Percentiles rank a stretch among this genome's conserved stretches.
Evolutionary conservation across 768 basidiomycete genomes (phyloP).

Genomic region (Podaxis carcinomalis): DNA sequence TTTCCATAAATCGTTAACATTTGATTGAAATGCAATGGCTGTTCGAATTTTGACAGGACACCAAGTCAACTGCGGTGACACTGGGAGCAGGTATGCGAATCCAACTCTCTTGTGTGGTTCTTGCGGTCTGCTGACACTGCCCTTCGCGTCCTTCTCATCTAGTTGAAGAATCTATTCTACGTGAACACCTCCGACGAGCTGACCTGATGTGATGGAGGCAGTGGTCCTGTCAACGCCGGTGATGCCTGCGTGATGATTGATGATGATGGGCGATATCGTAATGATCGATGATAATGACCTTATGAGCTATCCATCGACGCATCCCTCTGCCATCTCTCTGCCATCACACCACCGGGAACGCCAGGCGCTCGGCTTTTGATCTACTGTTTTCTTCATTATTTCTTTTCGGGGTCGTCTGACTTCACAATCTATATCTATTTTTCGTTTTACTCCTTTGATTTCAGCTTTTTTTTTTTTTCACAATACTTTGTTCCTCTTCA

Average conservation of each 20-base stretch:
- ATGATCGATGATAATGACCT: neutral
- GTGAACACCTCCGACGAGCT: slow-evolving; percentile 64
- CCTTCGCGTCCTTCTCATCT: slow-evolving; percentile 9
- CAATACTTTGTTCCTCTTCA: neutral
- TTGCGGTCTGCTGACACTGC: neutral
- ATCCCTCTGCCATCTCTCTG: too few species aligned
- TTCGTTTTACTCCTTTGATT: neutral
- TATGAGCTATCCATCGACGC: too few species aligned
- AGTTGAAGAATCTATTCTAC: slow-evolving; percentile 73
- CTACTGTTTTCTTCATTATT: too few species aligned
- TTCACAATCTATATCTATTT: neutral
- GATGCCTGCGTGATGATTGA: neutral
- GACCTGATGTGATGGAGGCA: slow-evolving; percentile 51
- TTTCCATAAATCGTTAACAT: neutral
- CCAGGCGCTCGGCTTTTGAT: too few species aligned
- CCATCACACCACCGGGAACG: too few species aligned
- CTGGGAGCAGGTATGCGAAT: slow-evolving; percentile 54
- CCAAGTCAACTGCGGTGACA: slow-evolving; percentile 67
- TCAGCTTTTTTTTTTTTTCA: neutral
- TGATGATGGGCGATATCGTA: neutral
- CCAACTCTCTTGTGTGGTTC: neutral
- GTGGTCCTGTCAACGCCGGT: neutral
- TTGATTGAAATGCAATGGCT: neutral
- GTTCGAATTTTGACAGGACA: slow-evolving; percentile 46
- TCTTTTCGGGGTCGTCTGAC: too few species aligned